Evolutionary conservation across 2,329 filamentous ascomycete species (phyloP).

Genomic region (Blastomyces percursus): DNA sequence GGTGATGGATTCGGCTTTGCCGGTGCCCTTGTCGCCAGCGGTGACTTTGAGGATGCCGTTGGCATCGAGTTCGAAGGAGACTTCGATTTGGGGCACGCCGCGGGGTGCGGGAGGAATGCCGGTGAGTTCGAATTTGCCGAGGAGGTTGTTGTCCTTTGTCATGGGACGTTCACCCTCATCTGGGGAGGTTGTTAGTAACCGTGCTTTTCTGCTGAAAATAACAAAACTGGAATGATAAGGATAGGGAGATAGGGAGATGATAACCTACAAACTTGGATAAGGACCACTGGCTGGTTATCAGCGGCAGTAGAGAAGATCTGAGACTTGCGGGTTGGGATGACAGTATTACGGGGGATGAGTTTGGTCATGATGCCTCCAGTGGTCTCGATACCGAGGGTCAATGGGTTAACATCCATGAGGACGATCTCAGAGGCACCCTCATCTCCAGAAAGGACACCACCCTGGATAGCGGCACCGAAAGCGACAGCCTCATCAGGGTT

Average conservation of each 20-base stretch:
- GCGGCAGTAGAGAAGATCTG: slow-evolving; percentile 96
- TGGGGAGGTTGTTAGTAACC: slow-evolving; percentile 17
- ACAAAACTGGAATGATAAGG: neutral
- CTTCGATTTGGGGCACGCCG: slow-evolving; percentile 96
- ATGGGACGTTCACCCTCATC: slow-evolving; percentile 81
- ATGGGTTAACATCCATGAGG: slow-evolving; percentile 94
- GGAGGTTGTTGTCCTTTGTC: slow-evolving; percentile 94
- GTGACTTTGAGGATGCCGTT: slow-evolving; percentile 98
- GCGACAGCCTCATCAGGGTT: slow-evolving; percentile 99
- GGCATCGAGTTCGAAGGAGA: slow-evolving; percentile 93
- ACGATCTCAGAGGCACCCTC: slow-evolving; percentile 68
- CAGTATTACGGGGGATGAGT: slow-evolving; percentile 87
- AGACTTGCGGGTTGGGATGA: slow-evolving; percentile 90
- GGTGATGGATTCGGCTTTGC: slow-evolving; percentile 93
- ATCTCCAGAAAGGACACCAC: slow-evolving; percentile 86
- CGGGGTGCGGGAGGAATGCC: slow-evolving; percentile 90
- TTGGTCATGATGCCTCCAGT: slow-evolving; percentile 97
- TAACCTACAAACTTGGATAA: slow-evolving; percentile 71
- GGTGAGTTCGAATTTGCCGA: slow-evolving; percentile 97
- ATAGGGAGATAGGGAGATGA: neutral
- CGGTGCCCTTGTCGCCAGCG: slow-evolving; percentile 94
- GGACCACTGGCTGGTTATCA: slow-evolving; percentile 89
- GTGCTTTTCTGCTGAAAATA: too few relatives aligned
- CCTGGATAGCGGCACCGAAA: slow-evolving; percentile 94
- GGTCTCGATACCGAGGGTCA: slow-evolving; percentile 95